Conservation (phyloP, 306 rosid species). For the Casuarina cunninghamiana region DNA sequence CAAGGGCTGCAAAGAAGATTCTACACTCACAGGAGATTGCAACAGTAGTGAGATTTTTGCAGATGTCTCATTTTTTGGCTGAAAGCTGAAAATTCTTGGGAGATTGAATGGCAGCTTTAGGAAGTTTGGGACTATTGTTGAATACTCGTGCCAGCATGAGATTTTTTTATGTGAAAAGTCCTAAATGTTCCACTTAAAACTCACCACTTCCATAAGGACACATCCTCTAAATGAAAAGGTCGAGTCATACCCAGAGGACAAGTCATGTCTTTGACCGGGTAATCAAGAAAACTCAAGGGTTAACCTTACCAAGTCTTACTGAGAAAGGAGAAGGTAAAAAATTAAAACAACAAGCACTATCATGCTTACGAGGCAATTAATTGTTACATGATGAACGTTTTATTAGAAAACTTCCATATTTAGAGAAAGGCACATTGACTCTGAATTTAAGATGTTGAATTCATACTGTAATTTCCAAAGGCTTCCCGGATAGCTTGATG, state of each 20-base stretch:
- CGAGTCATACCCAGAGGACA: neutral
- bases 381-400: neutral
- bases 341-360: neutral
- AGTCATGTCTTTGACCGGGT: slow-evolving; percentile 1
- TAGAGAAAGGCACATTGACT: neutral
- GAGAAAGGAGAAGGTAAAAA: neutral
- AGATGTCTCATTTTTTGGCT: neutral
- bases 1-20: neutral
- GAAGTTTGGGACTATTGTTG: neutral
- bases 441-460: slow-evolving; percentile 21
- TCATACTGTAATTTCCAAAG: slow-evolving; percentile 68
- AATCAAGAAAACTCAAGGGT: neutral
- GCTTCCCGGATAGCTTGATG: slow-evolving; percentile 65
- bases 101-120: neutral
- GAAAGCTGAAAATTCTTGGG: neutral
- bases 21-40: neutral
- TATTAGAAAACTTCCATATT: no score
- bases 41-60: neutral
- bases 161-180: neutral
- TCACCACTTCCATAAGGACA: neutral
- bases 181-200: neutral
- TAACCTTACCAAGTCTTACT: neutral
- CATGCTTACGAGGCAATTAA: neutral
- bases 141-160: neutral
- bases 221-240: neutral